Evolutionary conservation across 2,329 filamentous ascomycete species (phyloP).

Genomic region (Stagonosporopsis tanaceti): DNA sequence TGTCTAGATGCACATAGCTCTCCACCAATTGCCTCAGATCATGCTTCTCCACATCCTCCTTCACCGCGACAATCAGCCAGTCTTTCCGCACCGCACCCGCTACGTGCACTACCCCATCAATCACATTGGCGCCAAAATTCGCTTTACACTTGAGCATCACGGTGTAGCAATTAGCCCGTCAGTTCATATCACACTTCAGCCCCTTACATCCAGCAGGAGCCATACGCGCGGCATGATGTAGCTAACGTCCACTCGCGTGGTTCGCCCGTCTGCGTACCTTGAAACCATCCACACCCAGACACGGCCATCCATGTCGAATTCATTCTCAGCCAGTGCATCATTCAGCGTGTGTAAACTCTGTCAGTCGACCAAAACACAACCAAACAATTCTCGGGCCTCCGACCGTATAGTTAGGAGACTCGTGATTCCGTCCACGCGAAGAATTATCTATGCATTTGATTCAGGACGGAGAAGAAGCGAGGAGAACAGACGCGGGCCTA

Average conservation of each 20-base stretch:
- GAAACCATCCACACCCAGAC: slow-evolving; percentile 2
- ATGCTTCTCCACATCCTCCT: background rate
- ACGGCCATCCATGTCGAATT: background rate
- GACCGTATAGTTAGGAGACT: background rate
- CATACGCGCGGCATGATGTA: slow-evolving; percentile 6
- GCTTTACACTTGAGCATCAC: background rate
- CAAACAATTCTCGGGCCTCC: background rate
- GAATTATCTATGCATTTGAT: background rate
- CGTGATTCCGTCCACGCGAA: background rate
- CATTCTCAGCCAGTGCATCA: background rate
- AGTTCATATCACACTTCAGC: slow-evolving; percentile 1
- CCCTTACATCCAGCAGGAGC: background rate
- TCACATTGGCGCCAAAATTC: background rate
- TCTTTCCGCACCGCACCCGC: background rate
- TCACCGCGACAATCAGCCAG: background rate
- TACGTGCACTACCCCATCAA: too few relatives aligned
- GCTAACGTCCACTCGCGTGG: background rate
- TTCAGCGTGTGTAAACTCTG: background rate
- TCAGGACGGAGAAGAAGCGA: background rate
- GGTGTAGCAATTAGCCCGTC: background rate
- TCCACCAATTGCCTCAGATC: background rate
- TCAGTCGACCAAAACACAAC: background rate
- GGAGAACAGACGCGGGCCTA: background rate
- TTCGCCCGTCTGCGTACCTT: background rate
- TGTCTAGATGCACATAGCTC: background rate